Base-by-base conservation (phyloP, 148 eudicot genomes). In the Camellia sinensis region DNA sequence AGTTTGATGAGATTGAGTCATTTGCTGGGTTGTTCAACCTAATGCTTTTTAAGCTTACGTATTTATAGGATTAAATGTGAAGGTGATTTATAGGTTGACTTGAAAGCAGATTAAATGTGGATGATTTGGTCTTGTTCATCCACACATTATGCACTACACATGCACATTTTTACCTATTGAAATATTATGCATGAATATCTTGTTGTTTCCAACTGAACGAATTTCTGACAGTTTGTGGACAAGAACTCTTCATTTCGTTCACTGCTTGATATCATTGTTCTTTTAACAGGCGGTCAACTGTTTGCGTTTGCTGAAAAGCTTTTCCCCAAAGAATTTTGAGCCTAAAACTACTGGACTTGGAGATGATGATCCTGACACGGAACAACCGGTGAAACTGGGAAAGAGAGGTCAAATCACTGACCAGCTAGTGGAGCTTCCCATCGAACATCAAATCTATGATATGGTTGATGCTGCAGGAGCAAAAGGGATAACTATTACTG, bases 371-470 rank as follows among this genome's bases (percentile, higher is more conserved):
- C 80, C 75, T 75, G 92, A 80, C 21, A 18, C 83, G 45, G 98
- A 89, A 80, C 94, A 89, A 61, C 70, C 80, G 50, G 57, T 66
- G 43, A 72, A 76, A 78, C 62, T 71, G 80, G 91, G 86, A 64
- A 93, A 82, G 80, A 87, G 87, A 85, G 84, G 89, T 77, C 92
- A 88, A 82, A 85, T 87, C 54, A 88, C 91, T 46, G 98, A 93
- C 44, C 99, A 93, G 86, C 86, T 96, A 79, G 84, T 96, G 65
- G 99, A 96, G 88, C 95, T 96, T 86, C 97, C 99, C 21, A 88
- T 96, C 57, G 89, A 92, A 86, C 94, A 94, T 59, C 98, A 94
- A 86, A 86, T 96, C 40, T 90, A 88, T 84, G 99, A 94, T 85
- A 90, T 94, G 88, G 86, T 92, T 79, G 95, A 94, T 82, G 87